Evolutionary conservation across 208 protist genomes (phyloP), one percentile per base, ranked within the genome.

Genomic region (Lotmaria passim): DNA sequence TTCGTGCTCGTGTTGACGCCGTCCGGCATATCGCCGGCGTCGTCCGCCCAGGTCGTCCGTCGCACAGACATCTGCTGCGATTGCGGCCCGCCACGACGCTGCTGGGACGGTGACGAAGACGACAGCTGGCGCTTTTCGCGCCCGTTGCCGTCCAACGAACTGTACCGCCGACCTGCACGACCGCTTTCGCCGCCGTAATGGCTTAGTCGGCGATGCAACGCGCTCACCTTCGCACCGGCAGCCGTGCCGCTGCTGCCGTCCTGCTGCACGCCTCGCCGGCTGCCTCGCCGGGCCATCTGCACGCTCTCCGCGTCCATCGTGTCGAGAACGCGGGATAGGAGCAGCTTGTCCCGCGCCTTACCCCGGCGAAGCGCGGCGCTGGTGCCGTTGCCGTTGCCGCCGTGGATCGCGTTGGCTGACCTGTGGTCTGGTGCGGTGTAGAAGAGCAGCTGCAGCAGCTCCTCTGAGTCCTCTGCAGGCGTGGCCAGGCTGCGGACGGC

Each of bases 361-460:
- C n/a, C n/a, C n/a, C n/a, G n/a, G n/a, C n/a, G n/a, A n/a, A n/a
- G n/a, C n/a, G n/a, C n/a, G n/a, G n/a, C n/a, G n/a, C n/a, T n/a
- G n/a, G 51, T 28, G 3, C 39, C 26, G n/a, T 59, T 33, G 11
- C 50, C 38, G 47, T 26, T 12, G 31, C 28, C 19, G 36, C 36
- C 24, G 34, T n/a, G n/a, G n/a, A n/a, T n/a, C n/a, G n/a, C n/a
- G n/a, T n/a, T n/a, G n/a, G n/a, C 24, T 14, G 48, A 38, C 14
- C 43, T 65, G 10, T 12, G 46, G 19, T 58, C 52, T 11, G 63
- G 60, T 30, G 53, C 28, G 41, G 30, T 59, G 61, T 78, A 71
- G 56, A 88, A 85, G 60, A 84, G 36, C 23, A 83, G 61, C 43
- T 74, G 48, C 2, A 83, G 14, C 4, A 87, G 53, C 43, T 81